Evolutionary conservation across 192 early-diverging fungal species (phyloP).

Genomic region (Geosiphon pyriformis): DNA sequence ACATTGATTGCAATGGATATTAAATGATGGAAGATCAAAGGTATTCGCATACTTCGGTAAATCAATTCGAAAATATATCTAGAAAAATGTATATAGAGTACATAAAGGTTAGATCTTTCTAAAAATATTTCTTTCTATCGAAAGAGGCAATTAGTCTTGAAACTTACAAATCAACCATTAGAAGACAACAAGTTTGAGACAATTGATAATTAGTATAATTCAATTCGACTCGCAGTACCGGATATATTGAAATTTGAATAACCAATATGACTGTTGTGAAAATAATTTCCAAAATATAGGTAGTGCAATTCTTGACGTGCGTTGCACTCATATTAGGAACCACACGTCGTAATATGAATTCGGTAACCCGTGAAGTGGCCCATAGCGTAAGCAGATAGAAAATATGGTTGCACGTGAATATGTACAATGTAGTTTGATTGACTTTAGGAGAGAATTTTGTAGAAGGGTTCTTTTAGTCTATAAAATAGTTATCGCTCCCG

Average conservation of each 20-base stretch:
- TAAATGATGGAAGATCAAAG: neutral
- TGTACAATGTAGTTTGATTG: neutral
- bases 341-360: neutral
- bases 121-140: neutral
- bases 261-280: neutral
- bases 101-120: neutral
- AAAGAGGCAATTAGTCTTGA: neutral
- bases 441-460: neutral
- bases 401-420: neutral
- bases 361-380: neutral
- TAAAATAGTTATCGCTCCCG: neutral
- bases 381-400: neutral
- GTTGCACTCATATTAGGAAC: neutral
- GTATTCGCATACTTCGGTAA: neutral
- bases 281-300: neutral
- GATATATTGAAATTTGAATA: neutral
- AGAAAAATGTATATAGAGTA: too few relatives aligned
- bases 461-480: neutral
- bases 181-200: neutral
- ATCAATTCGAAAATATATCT: neutral
- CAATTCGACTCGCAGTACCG: neutral
- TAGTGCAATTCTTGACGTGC: neutral
- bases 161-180: neutral
- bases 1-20: neutral
- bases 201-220: neutral